A percentile compares a stretch with the other conserved stretches of the same genome.
These are phyloP conservation scores for Austroboletus niveus DNA, from an alignment of 1,284 basidiomycete species.

Conservation along the genomic window DNA sequence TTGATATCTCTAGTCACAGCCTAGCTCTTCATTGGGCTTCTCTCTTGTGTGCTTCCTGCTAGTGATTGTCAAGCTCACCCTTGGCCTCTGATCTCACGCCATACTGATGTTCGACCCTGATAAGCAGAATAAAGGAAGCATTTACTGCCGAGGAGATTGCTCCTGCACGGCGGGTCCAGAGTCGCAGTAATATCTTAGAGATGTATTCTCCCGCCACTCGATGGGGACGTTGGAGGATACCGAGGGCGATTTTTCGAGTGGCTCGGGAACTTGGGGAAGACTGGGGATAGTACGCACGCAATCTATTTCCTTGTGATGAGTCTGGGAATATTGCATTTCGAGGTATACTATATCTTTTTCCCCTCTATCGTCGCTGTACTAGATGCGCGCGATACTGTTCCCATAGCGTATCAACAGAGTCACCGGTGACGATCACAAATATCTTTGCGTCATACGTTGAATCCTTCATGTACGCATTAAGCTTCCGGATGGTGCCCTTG, in stretches of 20 bases:
- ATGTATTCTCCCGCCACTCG: slow-evolving; percentile 17
- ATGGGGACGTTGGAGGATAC: slow-evolving; percentile 41
- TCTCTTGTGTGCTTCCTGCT: too few species aligned
- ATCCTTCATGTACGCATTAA: slow-evolving; percentile 56
- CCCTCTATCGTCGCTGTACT: slow-evolving; percentile 13
- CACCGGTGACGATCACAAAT: slow-evolving; percentile 53
- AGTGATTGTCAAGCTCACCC: too few species aligned
- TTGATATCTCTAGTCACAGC: too few species aligned
- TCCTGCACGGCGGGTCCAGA: slow-evolving; percentile 29
- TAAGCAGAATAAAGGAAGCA: slow-evolving; percentile 11
- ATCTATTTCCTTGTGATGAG: background rate
- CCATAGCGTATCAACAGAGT: slow-evolving; percentile 55
- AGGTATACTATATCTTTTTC: slow-evolving; percentile 4
- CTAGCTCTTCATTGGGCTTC: too few species aligned
- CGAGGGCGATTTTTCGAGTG: slow-evolving; percentile 59
- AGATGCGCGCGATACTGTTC: slow-evolving; percentile 45
- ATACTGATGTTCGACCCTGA: too few species aligned
- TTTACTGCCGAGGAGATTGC: slow-evolving; percentile 60
- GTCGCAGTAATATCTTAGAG: slow-evolving; percentile 28
- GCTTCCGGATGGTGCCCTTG: slow-evolving; percentile 48
- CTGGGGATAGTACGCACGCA: slow-evolving; percentile 49
- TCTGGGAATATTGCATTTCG: slow-evolving; percentile 1
- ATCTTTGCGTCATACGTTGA: slow-evolving; percentile 46
- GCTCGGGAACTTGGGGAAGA: slow-evolving; percentile 72
- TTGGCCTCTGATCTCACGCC: too few species aligned